Evolutionary conservation across 1,139 yeast genomes (phyloP).

Genomic region (Kluyveromyces sp.): DNA sequence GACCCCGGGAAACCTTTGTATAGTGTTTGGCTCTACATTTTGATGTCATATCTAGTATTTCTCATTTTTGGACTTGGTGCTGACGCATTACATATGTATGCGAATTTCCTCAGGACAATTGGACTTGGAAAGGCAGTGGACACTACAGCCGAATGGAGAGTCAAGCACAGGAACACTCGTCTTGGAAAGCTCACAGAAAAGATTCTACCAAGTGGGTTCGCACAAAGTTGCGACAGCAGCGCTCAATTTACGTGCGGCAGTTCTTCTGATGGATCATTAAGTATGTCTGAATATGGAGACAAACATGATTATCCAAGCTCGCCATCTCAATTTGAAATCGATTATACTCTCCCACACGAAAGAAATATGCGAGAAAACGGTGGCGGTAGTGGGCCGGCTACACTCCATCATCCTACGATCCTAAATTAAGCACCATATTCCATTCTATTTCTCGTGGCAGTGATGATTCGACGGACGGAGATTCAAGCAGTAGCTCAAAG

Average conservation of each 20-base stretch:
- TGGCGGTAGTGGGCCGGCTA: not conserved
- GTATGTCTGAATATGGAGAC: constrained; percentile 2
- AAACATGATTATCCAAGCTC: constrained; percentile 6
- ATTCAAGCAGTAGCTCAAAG: not conserved
- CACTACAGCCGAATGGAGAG: constrained; percentile 8
- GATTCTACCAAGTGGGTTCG: constrained; percentile 4
- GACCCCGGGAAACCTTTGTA: constrained; percentile 30
- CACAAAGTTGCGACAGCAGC: not conserved
- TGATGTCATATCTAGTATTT: constrained; percentile 56
- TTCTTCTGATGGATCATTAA: constrained; percentile 6
- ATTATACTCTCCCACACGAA: constrained; percentile 10
- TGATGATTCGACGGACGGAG: not conserved
- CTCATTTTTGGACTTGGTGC: constrained; percentile 70
- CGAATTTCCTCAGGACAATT: constrained; percentile 27
- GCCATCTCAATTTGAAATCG: constrained; percentile 9
- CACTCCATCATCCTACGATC: not conserved
- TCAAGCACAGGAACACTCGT: constrained; percentile 14
- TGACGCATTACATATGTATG: constrained; percentile 61
- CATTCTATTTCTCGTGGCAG: constrained; percentile 1
- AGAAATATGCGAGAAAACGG: not conserved
- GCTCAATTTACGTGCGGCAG: constrained; percentile 1
- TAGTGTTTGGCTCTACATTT: constrained; percentile 46
- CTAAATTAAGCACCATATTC: not conserved
- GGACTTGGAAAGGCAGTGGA: constrained; percentile 34
- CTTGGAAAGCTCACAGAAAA: constrained; percentile 13